Conservation (phyloP, 2,329 filamentous ascomycete genomes). For the Moelleriella libera region DNA sequence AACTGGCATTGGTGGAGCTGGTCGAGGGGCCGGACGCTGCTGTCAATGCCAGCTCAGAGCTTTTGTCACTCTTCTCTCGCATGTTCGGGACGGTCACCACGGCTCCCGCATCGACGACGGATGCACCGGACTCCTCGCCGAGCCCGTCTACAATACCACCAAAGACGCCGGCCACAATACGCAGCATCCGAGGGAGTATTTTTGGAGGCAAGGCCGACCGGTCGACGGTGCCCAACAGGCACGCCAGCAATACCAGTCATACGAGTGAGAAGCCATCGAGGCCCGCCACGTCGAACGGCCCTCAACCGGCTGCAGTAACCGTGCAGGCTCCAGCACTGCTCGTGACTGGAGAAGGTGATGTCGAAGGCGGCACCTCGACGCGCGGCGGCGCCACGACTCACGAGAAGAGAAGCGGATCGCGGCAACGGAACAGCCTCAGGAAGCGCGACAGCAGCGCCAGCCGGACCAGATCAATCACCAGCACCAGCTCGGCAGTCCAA, state of each 20-base stretch:
- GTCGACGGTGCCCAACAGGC: conserved; percentile 20
- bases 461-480: conserved; percentile 28
- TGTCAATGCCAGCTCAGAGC: conserved; percentile 76
- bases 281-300: conserved; percentile 30
- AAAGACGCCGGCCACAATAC: conserved; percentile 58
- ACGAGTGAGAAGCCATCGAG: conserved; percentile 20
- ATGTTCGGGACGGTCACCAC: conserved; percentile 50
- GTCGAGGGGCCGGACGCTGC: conserved; percentile 73
- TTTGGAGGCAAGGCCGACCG: conserved; percentile 48
- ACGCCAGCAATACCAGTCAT: conserved; percentile 19
- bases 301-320: conserved; percentile 13
- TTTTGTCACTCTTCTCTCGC: conserved; percentile 67
- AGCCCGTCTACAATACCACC: conserved; percentile 33
- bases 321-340: conserved; percentile 54
- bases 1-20: conserved; percentile 70
- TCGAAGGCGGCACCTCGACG: conserved; percentile 14
- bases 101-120: conserved; percentile 29
- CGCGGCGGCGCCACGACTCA: conserved; percentile 19
- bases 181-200: conserved; percentile 60
- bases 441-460: conserved; percentile 37
- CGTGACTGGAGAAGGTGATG: conserved; percentile 52
- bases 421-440: conserved; percentile 35
- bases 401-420: conserved; percentile 29
- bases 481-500: conserved; percentile 18
- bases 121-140: conserved; percentile 5